Evolutionary conservation across 192 early-diverging fungal genomes (phyloP).

Genomic region (Coemansia sp.): DNA sequence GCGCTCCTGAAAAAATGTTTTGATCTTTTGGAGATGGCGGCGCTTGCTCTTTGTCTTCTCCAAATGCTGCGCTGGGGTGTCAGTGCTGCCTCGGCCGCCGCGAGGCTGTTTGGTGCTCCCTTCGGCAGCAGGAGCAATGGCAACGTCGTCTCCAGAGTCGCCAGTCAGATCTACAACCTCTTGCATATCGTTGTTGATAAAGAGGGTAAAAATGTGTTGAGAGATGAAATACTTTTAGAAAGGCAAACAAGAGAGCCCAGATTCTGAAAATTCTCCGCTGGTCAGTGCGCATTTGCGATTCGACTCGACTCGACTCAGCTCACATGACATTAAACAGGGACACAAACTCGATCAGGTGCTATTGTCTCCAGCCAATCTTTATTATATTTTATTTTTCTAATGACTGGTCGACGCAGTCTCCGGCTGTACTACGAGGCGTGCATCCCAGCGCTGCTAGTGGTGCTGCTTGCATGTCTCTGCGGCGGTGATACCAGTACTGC

Average conservation of each 20-base stretch:
- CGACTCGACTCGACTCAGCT: not conserved
- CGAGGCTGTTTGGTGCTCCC: not conserved
- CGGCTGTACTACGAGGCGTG: constrained; percentile 35
- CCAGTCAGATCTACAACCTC: not conserved
- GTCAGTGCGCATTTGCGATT: not conserved
- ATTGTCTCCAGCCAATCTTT: too few relatives aligned
- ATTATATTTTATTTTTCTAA: not conserved
- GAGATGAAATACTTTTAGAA: not conserved
- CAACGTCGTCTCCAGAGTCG: not conserved
- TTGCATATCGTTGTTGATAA: too few relatives aligned
- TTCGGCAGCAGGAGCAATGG: not conserved
- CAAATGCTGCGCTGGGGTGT: too few relatives aligned
- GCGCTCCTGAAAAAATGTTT: constrained; percentile 18
- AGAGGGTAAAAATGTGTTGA: not conserved
- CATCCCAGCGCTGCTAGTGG: constrained; percentile 18
- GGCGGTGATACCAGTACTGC: not conserved
- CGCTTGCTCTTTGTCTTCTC: not conserved
- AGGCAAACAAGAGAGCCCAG: not conserved
- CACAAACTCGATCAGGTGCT: too few relatives aligned
- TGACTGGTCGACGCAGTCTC: not conserved
- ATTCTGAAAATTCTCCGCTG: too few relatives aligned
- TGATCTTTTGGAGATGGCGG: constrained; percentile 9
- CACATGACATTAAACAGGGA: too few relatives aligned
- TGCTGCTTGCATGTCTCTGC: not conserved
- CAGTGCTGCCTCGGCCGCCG: not conserved